Conservation (phyloP, 2,329 filamentous ascomycete species). For the Diplodia seriata region DNA sequence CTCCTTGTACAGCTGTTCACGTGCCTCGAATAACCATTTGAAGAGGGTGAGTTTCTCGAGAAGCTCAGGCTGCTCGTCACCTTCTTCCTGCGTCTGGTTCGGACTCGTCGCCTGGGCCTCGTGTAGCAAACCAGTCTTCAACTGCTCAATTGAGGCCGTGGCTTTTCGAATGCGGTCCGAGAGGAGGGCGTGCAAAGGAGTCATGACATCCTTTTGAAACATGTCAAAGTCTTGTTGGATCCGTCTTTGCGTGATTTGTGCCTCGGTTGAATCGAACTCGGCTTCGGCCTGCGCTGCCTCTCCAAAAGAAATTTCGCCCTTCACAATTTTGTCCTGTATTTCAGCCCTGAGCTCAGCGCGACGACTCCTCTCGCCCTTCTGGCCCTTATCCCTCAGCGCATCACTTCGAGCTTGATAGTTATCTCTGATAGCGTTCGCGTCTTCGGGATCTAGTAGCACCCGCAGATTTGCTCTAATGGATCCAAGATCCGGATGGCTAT, state of each 20-base stretch:
- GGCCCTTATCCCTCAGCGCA: slow-evolving; percentile 60
- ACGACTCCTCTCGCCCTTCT: slow-evolving; percentile 63
- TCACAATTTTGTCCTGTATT: slow-evolving; percentile 78
- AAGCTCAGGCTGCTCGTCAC: slow-evolving; percentile 91
- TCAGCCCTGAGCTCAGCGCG: slow-evolving; percentile 73
- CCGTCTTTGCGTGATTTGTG: slow-evolving; percentile 71
- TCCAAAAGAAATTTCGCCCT: slow-evolving; percentile 80
- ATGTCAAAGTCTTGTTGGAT: slow-evolving; percentile 82
- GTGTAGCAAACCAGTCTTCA: slow-evolving; percentile 74
- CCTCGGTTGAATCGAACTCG: slow-evolving; percentile 74
- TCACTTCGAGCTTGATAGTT: slow-evolving; percentile 59
- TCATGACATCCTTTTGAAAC: slow-evolving; percentile 83
- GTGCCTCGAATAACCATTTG: slow-evolving; percentile 95
- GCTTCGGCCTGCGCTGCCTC: slow-evolving; percentile 83
- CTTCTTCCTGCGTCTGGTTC: slow-evolving; percentile 90
- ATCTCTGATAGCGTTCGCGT: slow-evolving; percentile 73
- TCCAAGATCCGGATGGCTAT: slow-evolving; percentile 88
- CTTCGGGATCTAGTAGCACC: slow-evolving; percentile 73
- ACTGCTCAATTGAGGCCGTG: slow-evolving; percentile 76
- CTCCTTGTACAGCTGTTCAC: slow-evolving; percentile 85
- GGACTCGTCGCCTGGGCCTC: slow-evolving; percentile 73
- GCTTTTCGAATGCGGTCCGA: slow-evolving; percentile 76
- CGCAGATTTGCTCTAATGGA: slow-evolving; percentile 77
- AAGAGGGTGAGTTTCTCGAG: slow-evolving; percentile 92
- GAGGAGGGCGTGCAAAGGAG: slow-evolving; percentile 80